phyloP scores from a whole-genome alignment of 495 filamentous ascomycete species.

The Penicillium diatomitis region DNA sequence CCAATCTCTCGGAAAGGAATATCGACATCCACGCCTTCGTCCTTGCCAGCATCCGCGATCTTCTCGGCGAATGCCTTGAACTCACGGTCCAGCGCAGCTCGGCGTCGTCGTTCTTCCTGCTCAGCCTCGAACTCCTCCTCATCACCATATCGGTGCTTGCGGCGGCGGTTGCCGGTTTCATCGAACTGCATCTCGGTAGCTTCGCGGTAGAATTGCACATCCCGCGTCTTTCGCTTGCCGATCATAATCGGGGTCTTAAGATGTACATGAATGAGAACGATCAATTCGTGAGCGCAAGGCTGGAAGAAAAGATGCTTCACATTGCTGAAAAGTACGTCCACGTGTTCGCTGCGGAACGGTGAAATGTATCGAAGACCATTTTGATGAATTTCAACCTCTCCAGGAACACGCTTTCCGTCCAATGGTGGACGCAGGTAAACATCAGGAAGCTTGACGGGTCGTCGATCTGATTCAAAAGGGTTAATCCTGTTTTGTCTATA shows the following conservation, averaged over 20 bases:
- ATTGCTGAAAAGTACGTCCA: slow-evolving; percentile 97
- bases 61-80: slow-evolving; percentile 98
- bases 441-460: slow-evolving; percentile 76
- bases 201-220: slow-evolving; percentile 97
- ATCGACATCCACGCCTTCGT: slow-evolving; percentile 78
- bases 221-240: slow-evolving; percentile 96
- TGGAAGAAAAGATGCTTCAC: slow-evolving; percentile 99
- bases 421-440: slow-evolving; percentile 89
- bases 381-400: slow-evolving; percentile 93
- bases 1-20: slow-evolving; percentile 94
- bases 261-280: slow-evolving; percentile 97
- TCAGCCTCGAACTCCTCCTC: slow-evolving; percentile 99
- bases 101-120: slow-evolving; percentile 86
- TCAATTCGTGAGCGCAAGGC: slow-evolving; percentile 87
- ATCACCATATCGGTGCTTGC: slow-evolving; percentile 96
- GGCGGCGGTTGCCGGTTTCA: slow-evolving; percentile 95
- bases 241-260: slow-evolving; percentile 97
- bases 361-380: slow-evolving; percentile 97
- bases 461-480: slow-evolving; percentile 51
- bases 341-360: slow-evolving; percentile 69
- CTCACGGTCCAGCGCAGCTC: slow-evolving; percentile 84
- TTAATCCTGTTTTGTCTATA: too few relatives aligned
- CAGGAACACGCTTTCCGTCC: slow-evolving; percentile 92
- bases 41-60: slow-evolving; percentile 84
- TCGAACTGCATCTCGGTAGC: slow-evolving; percentile 98